Percentiles rank a stretch among this genome's conserved stretches.
phyloP scores from a whole-genome alignment of 2,329 filamentous ascomycete species.

The Tricladium varicosporioides region DNA sequence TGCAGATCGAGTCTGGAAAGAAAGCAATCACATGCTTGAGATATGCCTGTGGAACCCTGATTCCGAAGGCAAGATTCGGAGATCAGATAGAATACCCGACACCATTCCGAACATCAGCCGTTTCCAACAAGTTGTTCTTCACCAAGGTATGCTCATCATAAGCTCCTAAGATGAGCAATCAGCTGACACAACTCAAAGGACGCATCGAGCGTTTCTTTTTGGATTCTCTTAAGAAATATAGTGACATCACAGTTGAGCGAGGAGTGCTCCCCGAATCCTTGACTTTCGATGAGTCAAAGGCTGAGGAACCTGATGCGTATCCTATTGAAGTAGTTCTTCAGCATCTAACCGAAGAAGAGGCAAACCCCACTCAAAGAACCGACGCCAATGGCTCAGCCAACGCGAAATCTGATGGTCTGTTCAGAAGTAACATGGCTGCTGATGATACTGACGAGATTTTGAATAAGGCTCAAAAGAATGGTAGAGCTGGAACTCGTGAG shows the following conservation, averaged over 20 bases:
- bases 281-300: slow-evolving; percentile 49
- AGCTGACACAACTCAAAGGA: slow-evolving; percentile 9
- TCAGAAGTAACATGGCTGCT: slow-evolving; percentile 55
- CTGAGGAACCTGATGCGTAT: slow-evolving; percentile 51
- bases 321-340: slow-evolving; percentile 59
- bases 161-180: neutral
- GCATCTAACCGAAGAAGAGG: slow-evolving; percentile 56
- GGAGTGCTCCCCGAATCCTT: slow-evolving; percentile 57
- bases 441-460: slow-evolving; percentile 56
- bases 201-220: slow-evolving; percentile 67
- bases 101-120: slow-evolving; percentile 59
- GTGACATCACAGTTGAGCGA: slow-evolving; percentile 56
- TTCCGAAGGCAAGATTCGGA: slow-evolving; percentile 51
- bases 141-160: slow-evolving; percentile 52
- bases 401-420: slow-evolving; percentile 48
- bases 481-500: slow-evolving; percentile 48
- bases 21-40: slow-evolving; percentile 68
- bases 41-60: slow-evolving; percentile 63
- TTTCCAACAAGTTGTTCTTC: slow-evolving; percentile 65
- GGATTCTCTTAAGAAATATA: slow-evolving; percentile 55
- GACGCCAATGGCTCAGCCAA: slow-evolving; percentile 22
- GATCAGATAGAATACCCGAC: slow-evolving; percentile 61
- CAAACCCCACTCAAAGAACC: slow-evolving; percentile 47
- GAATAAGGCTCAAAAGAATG: slow-evolving; percentile 31
- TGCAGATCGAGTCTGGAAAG: slow-evolving; percentile 60